Percentiles rank a stretch among this genome's conserved stretches.
Evolutionary conservation across 2,329 filamentous ascomycete genomes (phyloP).

Genomic region (Rhinocladiella similis): DNA sequence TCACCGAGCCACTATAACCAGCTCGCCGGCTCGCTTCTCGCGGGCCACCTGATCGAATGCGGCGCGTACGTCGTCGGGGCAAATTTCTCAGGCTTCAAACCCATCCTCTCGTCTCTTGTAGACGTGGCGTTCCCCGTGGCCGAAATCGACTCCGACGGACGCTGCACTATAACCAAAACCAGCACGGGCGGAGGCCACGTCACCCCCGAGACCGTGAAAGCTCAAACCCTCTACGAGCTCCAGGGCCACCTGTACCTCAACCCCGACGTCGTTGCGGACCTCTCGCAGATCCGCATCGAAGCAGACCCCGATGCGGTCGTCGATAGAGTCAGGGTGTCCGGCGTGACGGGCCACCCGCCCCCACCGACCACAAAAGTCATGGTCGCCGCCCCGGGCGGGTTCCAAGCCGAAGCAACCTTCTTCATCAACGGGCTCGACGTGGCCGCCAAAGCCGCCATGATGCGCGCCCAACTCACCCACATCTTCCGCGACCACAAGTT

Average conservation of each 20-base stretch:
- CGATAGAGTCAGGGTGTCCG: conserved; percentile 40
- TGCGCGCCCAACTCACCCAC: conserved; percentile 15
- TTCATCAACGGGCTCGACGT: conserved; percentile 50
- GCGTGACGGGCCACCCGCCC: conserved; percentile 44
- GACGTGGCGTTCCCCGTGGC: conserved; percentile 45
- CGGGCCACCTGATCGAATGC: conserved; percentile 38
- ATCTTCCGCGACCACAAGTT: conserved; percentile 35
- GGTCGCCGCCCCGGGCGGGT: conserved; percentile 50
- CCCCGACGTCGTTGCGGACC: conserved; percentile 45
- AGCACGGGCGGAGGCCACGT: conserved; percentile 42
- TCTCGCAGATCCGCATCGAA: conserved; percentile 38
- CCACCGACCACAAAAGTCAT: conserved; percentile 54
- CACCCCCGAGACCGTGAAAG: conserved; percentile 39
- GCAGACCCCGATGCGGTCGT: conserved; percentile 33
- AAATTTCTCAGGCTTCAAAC: conserved; percentile 35
- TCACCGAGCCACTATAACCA: conserved; percentile 13
- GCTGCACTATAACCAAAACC: conserved; percentile 50
- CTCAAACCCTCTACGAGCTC: conserved; percentile 52
- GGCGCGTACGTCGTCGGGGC: conserved; percentile 26
- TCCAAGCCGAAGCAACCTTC: conserved; percentile 46
- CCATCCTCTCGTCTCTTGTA: conserved; percentile 42
- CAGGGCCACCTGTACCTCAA: conserved; percentile 52
- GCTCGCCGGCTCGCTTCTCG: conserved; percentile 26
- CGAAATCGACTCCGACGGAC: conserved; percentile 47
- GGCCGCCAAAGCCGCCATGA: conserved; percentile 39